These are phyloP conservation scores for Tausonia pullulans DNA, from an alignment of 1,284 basidiomycete genomes.

Conservation along the genomic window DNA sequence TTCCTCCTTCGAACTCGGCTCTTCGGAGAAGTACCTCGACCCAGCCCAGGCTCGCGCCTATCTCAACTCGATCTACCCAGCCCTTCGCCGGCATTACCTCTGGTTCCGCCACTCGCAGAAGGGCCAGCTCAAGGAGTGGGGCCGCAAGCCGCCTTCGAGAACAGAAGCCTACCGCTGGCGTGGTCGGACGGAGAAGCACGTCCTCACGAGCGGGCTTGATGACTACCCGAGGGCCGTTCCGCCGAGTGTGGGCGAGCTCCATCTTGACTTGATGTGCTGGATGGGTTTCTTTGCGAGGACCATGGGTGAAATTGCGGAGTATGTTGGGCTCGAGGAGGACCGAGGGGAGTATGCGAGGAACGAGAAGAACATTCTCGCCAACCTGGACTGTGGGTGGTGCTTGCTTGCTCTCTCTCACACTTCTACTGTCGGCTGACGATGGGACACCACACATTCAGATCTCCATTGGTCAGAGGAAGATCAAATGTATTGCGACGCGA, in stretches of 20 bases:
- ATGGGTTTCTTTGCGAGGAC: conserved; percentile 86
- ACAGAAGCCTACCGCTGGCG: conserved; percentile 89
- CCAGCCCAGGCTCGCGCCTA: conserved; percentile 53
- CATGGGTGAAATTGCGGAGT: conserved; percentile 73
- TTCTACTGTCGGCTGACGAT: too few species aligned
- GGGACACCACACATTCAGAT: conserved; percentile 41
- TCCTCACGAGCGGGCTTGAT: conserved; percentile 87
- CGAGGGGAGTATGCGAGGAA: conserved; percentile 59
- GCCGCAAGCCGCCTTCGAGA: conserved; percentile 64
- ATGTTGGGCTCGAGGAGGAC: conserved; percentile 61
- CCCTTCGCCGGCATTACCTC: conserved; percentile 78
- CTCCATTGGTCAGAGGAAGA: conserved; percentile 83
- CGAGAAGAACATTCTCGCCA: conserved; percentile 65
- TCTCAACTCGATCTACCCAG: conserved; percentile 66
- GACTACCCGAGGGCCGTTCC: conserved; percentile 76
- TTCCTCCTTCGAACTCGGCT: conserved; percentile 7
- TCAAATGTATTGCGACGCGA: conserved; percentile 85
- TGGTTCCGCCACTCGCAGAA: conserved; percentile 92
- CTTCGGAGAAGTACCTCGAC: conserved; percentile 44
- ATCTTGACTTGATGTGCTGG: conserved; percentile 86
- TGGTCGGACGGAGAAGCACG: conserved; percentile 73
- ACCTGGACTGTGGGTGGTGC: conserved; percentile 60
- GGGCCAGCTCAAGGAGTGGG: conserved; percentile 83
- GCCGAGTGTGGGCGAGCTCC: conserved; percentile 80
- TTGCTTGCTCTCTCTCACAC: neutral